phyloP scores from a whole-genome alignment of 768 basidiomycete species.

The Flagelloscypha sp. region DNA sequence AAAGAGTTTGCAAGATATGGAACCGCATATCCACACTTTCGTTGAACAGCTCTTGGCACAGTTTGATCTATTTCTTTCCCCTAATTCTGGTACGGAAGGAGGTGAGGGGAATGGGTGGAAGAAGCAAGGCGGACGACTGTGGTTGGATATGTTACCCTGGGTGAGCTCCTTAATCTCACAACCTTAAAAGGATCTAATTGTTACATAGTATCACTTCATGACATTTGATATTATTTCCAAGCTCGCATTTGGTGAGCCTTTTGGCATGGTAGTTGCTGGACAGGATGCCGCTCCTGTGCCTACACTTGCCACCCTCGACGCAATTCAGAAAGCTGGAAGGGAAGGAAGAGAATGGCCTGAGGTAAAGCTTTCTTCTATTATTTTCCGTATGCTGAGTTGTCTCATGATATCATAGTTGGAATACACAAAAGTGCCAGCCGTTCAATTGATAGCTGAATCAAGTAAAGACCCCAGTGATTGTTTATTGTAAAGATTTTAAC shows the following conservation, averaged over 20 bases:
- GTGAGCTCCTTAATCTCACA: conserved; percentile 18
- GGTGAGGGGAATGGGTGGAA: conserved; percentile 54
- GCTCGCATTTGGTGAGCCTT: conserved; percentile 79
- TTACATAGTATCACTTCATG: conserved; percentile 40
- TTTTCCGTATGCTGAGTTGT: conserved; percentile 34
- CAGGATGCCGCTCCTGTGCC: conserved; percentile 69
- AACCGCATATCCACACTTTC: conserved; percentile 63
- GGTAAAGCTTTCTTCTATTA: conserved; percentile 50
- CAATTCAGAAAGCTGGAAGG: conserved; percentile 25
- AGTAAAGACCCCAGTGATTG: conserved; percentile 64
- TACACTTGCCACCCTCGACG: conserved; percentile 27
- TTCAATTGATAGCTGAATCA: conserved; percentile 31
- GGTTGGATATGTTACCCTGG: conserved; percentile 69
- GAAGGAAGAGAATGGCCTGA: conserved; percentile 43
- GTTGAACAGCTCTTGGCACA: conserved; percentile 54
- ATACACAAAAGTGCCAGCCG: conserved; percentile 49
- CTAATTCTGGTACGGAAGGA: conserved; percentile 48
- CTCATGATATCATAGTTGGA: no score
- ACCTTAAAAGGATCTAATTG: no score
- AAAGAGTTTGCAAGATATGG: conserved; percentile 80
- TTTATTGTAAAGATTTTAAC: conserved; percentile 78
- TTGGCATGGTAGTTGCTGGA: conserved; percentile 76
- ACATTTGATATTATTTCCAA: conserved; percentile 75
- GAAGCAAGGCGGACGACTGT: conserved; percentile 55
- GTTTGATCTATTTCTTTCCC: conserved; percentile 69